Conservation (phyloP, 2,329 filamentous ascomycete species). For the Parastagonospora avenae region DNA sequence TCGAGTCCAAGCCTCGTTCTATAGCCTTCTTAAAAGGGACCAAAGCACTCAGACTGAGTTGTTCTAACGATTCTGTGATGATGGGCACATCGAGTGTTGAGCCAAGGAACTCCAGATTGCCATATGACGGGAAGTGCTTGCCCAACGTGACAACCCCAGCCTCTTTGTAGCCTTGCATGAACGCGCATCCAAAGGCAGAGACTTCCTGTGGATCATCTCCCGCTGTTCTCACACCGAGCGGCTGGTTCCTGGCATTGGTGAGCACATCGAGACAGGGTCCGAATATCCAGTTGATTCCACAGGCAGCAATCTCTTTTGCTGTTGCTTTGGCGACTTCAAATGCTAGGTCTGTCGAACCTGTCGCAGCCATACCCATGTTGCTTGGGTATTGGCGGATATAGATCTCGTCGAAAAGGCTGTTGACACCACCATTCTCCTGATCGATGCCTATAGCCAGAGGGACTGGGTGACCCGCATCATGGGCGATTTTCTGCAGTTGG, state of each 20-base stretch:
- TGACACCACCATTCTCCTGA: slow-evolving; percentile 97
- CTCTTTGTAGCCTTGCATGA: slow-evolving; percentile 90
- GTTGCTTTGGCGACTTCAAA: slow-evolving; percentile 93
- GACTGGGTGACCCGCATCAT: slow-evolving; percentile 85
- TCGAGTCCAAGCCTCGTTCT: slow-evolving; percentile 82
- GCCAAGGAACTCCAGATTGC: slow-evolving; percentile 90
- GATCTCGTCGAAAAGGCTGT: slow-evolving; percentile 93
- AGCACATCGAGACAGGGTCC: slow-evolving; percentile 92
- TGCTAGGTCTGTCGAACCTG: slow-evolving; percentile 81
- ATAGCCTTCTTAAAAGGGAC: slow-evolving; percentile 93
- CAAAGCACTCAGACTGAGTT: slow-evolving; percentile 87
- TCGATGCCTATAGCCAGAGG: slow-evolving; percentile 90
- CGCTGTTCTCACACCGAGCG: slow-evolving; percentile 84
- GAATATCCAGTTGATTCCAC: slow-evolving; percentile 94
- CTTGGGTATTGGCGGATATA: slow-evolving; percentile 97
- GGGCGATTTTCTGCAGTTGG: slow-evolving; percentile 90
- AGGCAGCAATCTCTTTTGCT: slow-evolving; percentile 87
- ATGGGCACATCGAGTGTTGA: slow-evolving; percentile 92
- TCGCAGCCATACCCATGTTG: slow-evolving; percentile 95
- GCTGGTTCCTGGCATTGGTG: slow-evolving; percentile 90
- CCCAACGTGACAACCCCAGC: slow-evolving; percentile 87
- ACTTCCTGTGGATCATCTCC: slow-evolving; percentile 96
- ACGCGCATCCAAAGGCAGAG: slow-evolving; percentile 87
- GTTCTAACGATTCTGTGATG: slow-evolving; percentile 92
- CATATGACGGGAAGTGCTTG: slow-evolving; percentile 96